phyloP scores from a whole-genome alignment of 2,329 filamentous ascomycete species.

The Cytospora mali region DNA sequence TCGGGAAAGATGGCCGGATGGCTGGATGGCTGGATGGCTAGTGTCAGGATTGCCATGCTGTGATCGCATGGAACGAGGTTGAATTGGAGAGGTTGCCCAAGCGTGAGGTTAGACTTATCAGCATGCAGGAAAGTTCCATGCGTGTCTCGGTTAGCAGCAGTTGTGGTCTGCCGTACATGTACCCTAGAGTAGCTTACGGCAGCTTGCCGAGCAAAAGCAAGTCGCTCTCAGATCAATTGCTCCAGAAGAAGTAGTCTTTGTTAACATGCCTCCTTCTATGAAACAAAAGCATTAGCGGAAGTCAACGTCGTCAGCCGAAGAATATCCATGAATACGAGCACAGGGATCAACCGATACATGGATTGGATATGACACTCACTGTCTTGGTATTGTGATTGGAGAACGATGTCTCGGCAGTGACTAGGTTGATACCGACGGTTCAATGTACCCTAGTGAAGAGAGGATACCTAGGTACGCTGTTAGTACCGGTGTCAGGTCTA shows the following conservation, averaged over 20 bases:
- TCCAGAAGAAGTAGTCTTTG: too few species aligned
- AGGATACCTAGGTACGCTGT: too few species aligned
- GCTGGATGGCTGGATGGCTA: too few species aligned
- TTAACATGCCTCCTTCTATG: too few species aligned
- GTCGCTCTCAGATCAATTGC: neutral
- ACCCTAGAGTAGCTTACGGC: too few species aligned
- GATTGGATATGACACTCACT: neutral
- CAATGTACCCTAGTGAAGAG: too few species aligned
- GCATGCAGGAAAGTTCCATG: neutral
- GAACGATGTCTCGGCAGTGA: neutral
- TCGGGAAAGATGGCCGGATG: neutral
- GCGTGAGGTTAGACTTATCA: neutral
- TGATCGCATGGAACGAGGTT: neutral
- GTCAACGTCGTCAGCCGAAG: neutral
- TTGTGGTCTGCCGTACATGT: slow-evolving; percentile 3
- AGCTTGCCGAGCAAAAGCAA: slow-evolving; percentile 4
- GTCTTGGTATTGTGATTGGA: neutral
- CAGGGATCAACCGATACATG: neutral
- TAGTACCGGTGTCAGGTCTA: too few species aligned
- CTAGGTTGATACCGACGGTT: neutral
- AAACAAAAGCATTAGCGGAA: neutral
- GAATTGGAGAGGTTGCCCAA: slow-evolving; percentile 6
- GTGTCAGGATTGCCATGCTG: neutral
- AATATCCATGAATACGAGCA: neutral
- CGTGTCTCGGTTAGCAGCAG: slow-evolving; percentile 22